Evolutionary conservation across 345 rosid genomes (phyloP).

Genomic region (Punica granatum): DNA sequence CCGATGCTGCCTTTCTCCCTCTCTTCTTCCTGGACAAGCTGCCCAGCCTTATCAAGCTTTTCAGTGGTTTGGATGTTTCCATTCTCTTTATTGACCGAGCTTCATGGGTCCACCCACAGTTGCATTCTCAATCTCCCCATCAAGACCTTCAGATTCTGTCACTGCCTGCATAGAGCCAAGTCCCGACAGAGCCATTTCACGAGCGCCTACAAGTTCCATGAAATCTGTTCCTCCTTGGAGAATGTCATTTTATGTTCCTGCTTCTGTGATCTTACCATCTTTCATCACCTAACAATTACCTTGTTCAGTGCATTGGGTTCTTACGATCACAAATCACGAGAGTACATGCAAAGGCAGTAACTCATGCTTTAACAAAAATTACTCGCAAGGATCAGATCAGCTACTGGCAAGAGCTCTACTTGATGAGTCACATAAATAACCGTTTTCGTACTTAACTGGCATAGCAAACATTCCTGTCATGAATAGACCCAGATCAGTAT

Average conservation of each 20-base stretch:
- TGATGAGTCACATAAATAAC: constrained; percentile 40
- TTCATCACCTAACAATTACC: constrained; percentile 22
- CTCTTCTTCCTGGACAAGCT: constrained; percentile 37
- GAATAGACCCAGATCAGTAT: not conserved
- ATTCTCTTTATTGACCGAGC: not conserved
- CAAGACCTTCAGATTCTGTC: not conserved
- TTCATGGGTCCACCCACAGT: not conserved
- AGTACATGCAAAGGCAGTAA: not conserved
- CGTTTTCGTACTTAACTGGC: constrained; percentile 20
- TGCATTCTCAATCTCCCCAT: too few relatives aligned
- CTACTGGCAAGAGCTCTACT: constrained; percentile 32
- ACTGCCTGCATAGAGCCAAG: constrained; percentile 5
- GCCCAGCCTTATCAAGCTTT: not conserved
- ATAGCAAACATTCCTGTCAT: constrained; percentile 27
- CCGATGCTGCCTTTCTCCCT: constrained; percentile 26
- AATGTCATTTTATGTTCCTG: constrained; percentile 25
- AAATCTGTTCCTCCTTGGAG: constrained; percentile 25
- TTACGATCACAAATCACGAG: not conserved
- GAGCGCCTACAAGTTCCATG: constrained; percentile 28
- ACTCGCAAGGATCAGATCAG: constrained; percentile 30
- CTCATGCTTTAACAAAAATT: not conserved
- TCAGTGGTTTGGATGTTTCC: constrained; percentile 5
- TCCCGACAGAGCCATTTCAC: constrained; percentile 17
- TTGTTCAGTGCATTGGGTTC: too few relatives aligned
- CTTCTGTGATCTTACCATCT: constrained; percentile 25